Evolutionary conservation across 1,284 basidiomycete genomes (phyloP), one percentile per base, ranked within the genome.

Genomic region (Apiotrichum laibachii): DNA sequence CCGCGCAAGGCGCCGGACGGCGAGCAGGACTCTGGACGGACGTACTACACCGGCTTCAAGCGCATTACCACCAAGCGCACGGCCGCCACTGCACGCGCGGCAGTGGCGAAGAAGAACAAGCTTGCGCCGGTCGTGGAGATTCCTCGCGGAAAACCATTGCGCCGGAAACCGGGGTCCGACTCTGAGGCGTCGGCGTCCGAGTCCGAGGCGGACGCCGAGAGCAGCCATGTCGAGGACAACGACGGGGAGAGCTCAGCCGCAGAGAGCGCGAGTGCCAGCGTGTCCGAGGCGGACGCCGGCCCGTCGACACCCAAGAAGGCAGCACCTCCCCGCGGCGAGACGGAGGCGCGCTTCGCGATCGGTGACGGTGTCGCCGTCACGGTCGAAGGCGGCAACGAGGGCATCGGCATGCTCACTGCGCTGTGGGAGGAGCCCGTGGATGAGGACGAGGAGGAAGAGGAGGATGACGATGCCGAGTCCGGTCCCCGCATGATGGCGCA

Each of bases 321-420:
- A 4, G 15, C 15, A 3, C 18, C 10, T 5, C 43, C n/a, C 31
- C 39, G n/a, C 42, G 43, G 43, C 43, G 43, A 44, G 42, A 21
- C 8, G 19, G 69, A 67, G 49, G 57, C 56, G 33, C 56, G 68
- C 22, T 79, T 79, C 53, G 61, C 63, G 2, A 53, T 79, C 9
- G 77, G 77, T 11, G 76, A 77, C 62, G 77, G 75, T 3, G 76
- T 77, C 6, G 42, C 68, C 35, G 72, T 79, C 11, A 55, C 61
- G 35, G 67, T 75, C 12, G 70, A 74, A 53, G 77, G 76, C 8
- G 71, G 70, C 18, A 62, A 63, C 43, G 72, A 77, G 53, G 76
- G 76, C 1, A 70, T 79, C 2, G 77, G 71, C 1, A 61, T 79
- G 12, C 58, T 79, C 18, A 71, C 67, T 34, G 63, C 65, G 19